Conservation (phyloP, 208 protist genomes). For the Acanthamoeba triangularis region DNA sequence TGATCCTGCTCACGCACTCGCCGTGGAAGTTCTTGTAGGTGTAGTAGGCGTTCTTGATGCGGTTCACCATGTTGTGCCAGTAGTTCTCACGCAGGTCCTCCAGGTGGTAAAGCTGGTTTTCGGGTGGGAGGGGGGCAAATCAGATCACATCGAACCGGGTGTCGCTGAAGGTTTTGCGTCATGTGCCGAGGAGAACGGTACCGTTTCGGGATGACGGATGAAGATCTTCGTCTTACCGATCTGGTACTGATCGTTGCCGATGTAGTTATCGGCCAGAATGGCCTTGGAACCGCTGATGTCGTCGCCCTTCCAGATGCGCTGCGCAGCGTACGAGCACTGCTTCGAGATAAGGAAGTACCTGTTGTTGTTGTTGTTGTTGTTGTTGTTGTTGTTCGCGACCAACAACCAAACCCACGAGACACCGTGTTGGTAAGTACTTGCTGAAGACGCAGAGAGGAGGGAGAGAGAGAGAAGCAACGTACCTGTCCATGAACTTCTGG, state of each 20-base stretch:
- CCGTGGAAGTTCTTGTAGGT: constrained; percentile 86
- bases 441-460: no score
- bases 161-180: no score
- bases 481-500: constrained; percentile 94
- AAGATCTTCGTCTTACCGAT: constrained; percentile 97
- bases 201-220: constrained; percentile 95
- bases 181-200: constrained; percentile 84
- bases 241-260: constrained; percentile 91
- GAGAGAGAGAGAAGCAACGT: no score
- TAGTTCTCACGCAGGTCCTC: constrained; percentile 93
- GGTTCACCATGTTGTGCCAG: constrained; percentile 91
- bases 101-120: constrained; percentile 88
- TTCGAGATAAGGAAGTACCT: constrained; percentile 80
- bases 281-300: constrained; percentile 81
- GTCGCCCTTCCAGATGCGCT: constrained; percentile 82
- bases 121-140: neutral
- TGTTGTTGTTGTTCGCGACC: neutral
- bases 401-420: no score
- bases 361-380: no score
- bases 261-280: constrained; percentile 88
- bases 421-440: no score
- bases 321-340: constrained; percentile 79
- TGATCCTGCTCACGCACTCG: constrained; percentile 73
- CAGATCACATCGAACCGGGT: no score
- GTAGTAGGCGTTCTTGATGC: constrained; percentile 94